phyloP scores from a whole-genome alignment of 2,329 filamentous ascomycete genomes.

The Hypoxylon sp. region DNA sequence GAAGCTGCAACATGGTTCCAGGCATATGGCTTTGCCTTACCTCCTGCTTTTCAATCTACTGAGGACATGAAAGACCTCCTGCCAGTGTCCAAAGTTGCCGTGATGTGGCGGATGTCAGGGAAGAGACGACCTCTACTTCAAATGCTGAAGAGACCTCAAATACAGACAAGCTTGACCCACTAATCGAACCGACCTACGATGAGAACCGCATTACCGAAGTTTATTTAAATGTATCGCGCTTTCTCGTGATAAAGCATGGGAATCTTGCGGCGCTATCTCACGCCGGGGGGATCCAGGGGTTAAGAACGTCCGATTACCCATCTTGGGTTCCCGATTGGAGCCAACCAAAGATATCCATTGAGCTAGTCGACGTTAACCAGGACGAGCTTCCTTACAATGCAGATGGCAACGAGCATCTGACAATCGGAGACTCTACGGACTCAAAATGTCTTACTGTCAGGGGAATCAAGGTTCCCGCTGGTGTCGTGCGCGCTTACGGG shows the following conservation, averaged over 20 bases:
- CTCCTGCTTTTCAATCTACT: constrained; percentile 24
- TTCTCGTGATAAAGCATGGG: constrained; percentile 39
- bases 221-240: constrained; percentile 34
- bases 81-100: constrained; percentile 29
- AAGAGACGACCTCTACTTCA: constrained; percentile 33
- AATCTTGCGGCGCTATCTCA: constrained; percentile 36
- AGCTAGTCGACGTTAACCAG: constrained; percentile 32
- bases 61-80: constrained; percentile 33
- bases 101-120: constrained; percentile 32
- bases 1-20: constrained; percentile 38
- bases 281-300: constrained; percentile 30
- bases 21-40: constrained; percentile 38
- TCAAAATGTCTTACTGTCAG: constrained; percentile 27
- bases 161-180: constrained; percentile 23
- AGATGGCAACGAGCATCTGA: constrained; percentile 14
- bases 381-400: constrained; percentile 29
- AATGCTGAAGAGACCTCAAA: constrained; percentile 37
- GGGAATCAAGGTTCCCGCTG: constrained; percentile 27
- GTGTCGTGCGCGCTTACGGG: constrained; percentile 32
- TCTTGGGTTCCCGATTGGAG: constrained; percentile 44
- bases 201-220: constrained; percentile 28
- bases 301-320: constrained; percentile 29
- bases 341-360: constrained; percentile 33
- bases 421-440: constrained; percentile 26
- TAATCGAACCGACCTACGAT: constrained; percentile 41